A percentile compares a stretch with the other conserved stretches of the same genome.
Evolutionary conservation across 2,329 filamentous ascomycete species (phyloP).

Genomic region (Calonectria ilicicola): DNA sequence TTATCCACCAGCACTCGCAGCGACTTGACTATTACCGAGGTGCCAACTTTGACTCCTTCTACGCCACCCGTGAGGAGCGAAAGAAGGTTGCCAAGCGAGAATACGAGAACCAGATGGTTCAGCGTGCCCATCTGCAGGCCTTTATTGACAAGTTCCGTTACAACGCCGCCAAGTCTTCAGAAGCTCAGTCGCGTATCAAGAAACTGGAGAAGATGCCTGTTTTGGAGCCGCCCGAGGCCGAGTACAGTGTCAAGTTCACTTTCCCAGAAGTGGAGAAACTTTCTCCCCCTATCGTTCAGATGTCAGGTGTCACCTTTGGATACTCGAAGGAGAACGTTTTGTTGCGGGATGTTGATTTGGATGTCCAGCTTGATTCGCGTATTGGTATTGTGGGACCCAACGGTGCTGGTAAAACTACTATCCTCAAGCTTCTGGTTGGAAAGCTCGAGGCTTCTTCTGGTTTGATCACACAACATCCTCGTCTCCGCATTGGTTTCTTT

Average conservation of each 20-base stretch:
- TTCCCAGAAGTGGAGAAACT: constrained; percentile 99
- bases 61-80: constrained; percentile 95
- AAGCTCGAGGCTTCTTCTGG: constrained; percentile 82
- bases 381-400: constrained; percentile 99
- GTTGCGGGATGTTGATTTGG: constrained; percentile 88
- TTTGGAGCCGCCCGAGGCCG: constrained; percentile 88
- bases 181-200: constrained; percentile 98
- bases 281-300: constrained; percentile 97
- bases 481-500: constrained; percentile 94
- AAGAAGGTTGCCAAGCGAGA: constrained; percentile 97
- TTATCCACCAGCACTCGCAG: constrained; percentile 98
- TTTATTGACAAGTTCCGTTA: constrained; percentile 99
- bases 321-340: constrained; percentile 85
- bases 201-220: constrained; percentile 98
- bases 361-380: constrained; percentile 96
- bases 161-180: constrained; percentile 98
- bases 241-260: constrained; percentile 96
- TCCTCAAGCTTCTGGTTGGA: constrained; percentile 96
- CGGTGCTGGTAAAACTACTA: constrained; percentile 97
- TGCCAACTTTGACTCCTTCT: constrained; percentile 97
- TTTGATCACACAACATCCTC: constrained; percentile 87
- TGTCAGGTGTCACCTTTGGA: constrained; percentile 92
- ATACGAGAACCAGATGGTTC: constrained; percentile 98
- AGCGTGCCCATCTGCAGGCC: constrained; percentile 91
- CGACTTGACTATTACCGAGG: constrained; percentile 98